phyloP scores from a whole-genome alignment of 164 flowering plant species.

The Amborella trichopoda region DNA sequence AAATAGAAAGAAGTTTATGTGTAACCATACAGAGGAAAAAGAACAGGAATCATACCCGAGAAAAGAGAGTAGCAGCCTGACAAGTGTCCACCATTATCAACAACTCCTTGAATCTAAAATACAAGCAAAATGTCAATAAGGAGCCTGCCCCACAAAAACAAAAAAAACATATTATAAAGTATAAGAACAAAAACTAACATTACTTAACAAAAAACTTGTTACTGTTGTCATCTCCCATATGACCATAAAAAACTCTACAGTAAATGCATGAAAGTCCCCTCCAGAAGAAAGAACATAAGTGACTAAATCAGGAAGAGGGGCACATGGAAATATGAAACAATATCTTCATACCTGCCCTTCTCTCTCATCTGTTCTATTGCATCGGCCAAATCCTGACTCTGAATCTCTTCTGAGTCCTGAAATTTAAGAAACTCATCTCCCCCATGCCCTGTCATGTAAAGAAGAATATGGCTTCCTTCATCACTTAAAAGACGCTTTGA shows the following conservation, averaged over 20 bases:
- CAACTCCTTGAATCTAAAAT: constrained; percentile 82
- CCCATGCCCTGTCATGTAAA: constrained; percentile 99
- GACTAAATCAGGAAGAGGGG: not conserved
- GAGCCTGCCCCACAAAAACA: not conserved
- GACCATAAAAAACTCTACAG: no score
- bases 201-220: no score
- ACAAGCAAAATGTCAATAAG: not conserved
- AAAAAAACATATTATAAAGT: no score
- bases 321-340: not conserved
- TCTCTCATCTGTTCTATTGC: constrained; percentile 98
- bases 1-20: no score
- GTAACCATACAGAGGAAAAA: no score
- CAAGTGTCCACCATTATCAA: constrained; percentile 99
- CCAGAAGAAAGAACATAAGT: no score
- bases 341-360: constrained; percentile 58
- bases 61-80: constrained; percentile 96
- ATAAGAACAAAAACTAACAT: no score
- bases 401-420: constrained; percentile 97
- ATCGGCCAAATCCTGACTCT: constrained; percentile 99
- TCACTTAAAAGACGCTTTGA: constrained; percentile 96
- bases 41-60: no score
- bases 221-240: no score
- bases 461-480: constrained; percentile 95
- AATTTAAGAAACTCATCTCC: constrained; percentile 96
- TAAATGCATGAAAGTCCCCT: no score